Percentiles rank a stretch among this genome's conserved stretches.
phyloP scores from a whole-genome alignment of 2,329 filamentous ascomycete species.

The Stachybotrys echinatus region DNA sequence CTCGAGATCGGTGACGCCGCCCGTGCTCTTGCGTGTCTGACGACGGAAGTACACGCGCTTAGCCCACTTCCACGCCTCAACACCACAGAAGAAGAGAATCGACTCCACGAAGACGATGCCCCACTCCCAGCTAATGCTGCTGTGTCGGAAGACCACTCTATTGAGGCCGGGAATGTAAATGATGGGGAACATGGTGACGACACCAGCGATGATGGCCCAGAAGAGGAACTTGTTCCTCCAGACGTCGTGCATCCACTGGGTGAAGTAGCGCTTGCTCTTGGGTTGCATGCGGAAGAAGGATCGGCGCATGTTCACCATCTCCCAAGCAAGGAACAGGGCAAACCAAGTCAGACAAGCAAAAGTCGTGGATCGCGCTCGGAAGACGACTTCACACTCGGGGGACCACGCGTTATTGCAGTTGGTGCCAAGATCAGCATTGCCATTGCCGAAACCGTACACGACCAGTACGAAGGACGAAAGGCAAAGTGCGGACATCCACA shows the following conservation, averaged over 20 bases:
- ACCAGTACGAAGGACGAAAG: conserved; percentile 47
- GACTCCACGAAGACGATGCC: conserved; percentile 50
- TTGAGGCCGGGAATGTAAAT: conserved; percentile 55
- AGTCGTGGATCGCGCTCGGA: conserved; percentile 65
- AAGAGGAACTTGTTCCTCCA: conserved; percentile 70
- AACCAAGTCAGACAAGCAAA: conserved; percentile 72
- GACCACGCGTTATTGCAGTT: conserved; percentile 55
- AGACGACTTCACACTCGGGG: conserved; percentile 52
- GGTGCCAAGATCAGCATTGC: conserved; percentile 44
- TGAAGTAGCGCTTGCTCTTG: conserved; percentile 52
- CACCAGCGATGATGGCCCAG: conserved; percentile 46
- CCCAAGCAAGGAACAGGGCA: conserved; percentile 70
- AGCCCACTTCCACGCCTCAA: conserved; percentile 53
- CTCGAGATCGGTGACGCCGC: neutral
- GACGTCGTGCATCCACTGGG: conserved; percentile 60
- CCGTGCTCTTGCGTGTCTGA: conserved; percentile 11
- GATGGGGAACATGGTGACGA: conserved; percentile 41
- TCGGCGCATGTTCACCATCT: conserved; percentile 65
- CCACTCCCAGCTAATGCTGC: conserved; percentile 57
- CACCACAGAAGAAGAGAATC: conserved; percentile 51
- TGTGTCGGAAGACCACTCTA: conserved; percentile 51
- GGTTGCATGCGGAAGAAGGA: conserved; percentile 71
- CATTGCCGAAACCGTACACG: conserved; percentile 42
- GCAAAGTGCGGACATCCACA: conserved; percentile 61
- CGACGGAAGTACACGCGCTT: conserved; percentile 42